Evolutionary conservation across 2,329 filamentous ascomycete species (phyloP).

Genomic region (Colletotrichum salicis): DNA sequence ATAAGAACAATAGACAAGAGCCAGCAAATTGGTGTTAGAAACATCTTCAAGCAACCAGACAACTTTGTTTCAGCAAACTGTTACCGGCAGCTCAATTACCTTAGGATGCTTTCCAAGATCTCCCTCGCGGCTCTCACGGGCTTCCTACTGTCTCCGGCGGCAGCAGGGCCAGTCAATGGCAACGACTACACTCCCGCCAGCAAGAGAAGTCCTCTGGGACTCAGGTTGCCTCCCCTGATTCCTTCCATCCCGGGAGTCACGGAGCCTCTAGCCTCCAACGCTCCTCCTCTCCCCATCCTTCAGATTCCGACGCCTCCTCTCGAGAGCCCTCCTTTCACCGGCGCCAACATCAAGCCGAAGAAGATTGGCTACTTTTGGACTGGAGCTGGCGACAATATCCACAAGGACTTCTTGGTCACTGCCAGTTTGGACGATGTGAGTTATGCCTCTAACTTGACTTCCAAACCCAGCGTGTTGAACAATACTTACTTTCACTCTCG

Average conservation of each 20-base stretch:
- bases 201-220: conserved; percentile 42
- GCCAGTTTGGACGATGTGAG: conserved; percentile 67
- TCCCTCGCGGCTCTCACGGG: background rate
- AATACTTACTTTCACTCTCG: background rate
- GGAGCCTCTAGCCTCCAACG: conserved; percentile 60
- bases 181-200: conserved; percentile 25
- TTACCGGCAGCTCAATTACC: background rate
- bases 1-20: background rate
- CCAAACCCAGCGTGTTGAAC: too few relatives aligned
- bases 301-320: conserved; percentile 69
- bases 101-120: background rate
- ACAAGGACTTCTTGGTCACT: conserved; percentile 69
- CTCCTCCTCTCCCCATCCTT: conserved; percentile 66
- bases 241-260: conserved; percentile 69
- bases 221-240: conserved; percentile 65
- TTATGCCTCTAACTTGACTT: background rate
- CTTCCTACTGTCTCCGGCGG: background rate
- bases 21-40: background rate
- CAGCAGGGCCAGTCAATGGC: conserved; percentile 6
- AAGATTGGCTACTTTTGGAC: conserved; percentile 76
- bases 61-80: background rate
- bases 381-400: conserved; percentile 67
- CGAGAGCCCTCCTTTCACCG: conserved; percentile 62
- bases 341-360: conserved; percentile 69
- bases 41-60: background rate